These are phyloP conservation scores for Triticum turgidum DNA, from an alignment of 176 grass and related monocot species.

Conservation along the genomic window DNA sequence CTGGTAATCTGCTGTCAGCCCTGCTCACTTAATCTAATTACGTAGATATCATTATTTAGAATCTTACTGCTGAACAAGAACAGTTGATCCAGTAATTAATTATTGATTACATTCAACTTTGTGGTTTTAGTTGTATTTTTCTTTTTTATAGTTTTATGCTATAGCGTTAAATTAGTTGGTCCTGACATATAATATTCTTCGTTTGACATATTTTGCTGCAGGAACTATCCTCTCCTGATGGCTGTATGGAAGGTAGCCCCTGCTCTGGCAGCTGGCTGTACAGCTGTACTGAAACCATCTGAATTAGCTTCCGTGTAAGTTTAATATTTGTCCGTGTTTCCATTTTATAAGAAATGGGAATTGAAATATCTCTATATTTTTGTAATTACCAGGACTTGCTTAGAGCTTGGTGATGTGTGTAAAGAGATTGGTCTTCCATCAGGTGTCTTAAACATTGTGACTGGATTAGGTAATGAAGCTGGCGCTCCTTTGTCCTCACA, in stretches of 20 bases:
- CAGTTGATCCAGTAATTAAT: neutral
- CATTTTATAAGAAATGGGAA: slow-evolving; percentile 9
- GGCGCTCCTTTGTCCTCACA: slow-evolving; percentile 95
- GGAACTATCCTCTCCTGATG: slow-evolving; percentile 99
- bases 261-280: slow-evolving; percentile 97
- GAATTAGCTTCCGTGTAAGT: slow-evolving; percentile 92
- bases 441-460: slow-evolving; percentile 86
- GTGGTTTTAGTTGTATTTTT: neutral
- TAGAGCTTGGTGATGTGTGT: slow-evolving; percentile 92
- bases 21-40: slow-evolving; percentile 2
- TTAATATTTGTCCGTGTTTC: slow-evolving; percentile 16
- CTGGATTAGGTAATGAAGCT: slow-evolving; percentile 90
- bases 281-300: slow-evolving; percentile 94
- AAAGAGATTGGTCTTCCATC: slow-evolving; percentile 89
- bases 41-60: neutral
- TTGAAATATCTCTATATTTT: slow-evolving; percentile 18
- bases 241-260: slow-evolving; percentile 98
- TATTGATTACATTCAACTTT: slow-evolving; percentile 6
- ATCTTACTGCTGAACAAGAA: neutral
- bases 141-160: neutral
- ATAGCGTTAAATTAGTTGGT: neutral
- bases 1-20: neutral
- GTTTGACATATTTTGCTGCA: slow-evolving; percentile 24
- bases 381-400: slow-evolving; percentile 80
- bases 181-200: slow-evolving; percentile 4